Conservation (phyloP, 2,329 filamentous ascomycete genomes). For the Ceratocystiopsis brevicomis region DNA sequence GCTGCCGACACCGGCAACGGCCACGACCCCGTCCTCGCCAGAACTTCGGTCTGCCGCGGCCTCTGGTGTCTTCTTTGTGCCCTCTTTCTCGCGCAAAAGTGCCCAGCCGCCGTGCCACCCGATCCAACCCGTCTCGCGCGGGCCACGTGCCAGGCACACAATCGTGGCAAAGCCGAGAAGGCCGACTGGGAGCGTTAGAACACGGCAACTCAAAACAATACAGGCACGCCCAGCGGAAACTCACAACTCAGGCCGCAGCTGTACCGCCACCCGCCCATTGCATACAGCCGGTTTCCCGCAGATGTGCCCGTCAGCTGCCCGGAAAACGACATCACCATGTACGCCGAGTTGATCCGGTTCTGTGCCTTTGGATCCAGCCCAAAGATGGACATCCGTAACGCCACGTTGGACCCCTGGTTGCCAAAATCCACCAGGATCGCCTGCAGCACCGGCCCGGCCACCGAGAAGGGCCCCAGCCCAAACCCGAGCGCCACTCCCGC, state of each 20-base stretch:
- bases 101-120: slow-evolving; percentile 25
- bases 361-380: slow-evolving; percentile 48
- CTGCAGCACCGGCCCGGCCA: slow-evolving; percentile 56
- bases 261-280: slow-evolving; percentile 29
- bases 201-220: neutral
- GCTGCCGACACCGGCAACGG: no score
- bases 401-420: slow-evolving; percentile 53
- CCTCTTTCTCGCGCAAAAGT: slow-evolving; percentile 11
- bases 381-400: slow-evolving; percentile 54
- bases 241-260: slow-evolving; percentile 24
- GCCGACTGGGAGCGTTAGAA: slow-evolving; percentile 13
- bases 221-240: slow-evolving; percentile 1
- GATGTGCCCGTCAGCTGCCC: slow-evolving; percentile 56
- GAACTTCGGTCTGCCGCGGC: no score
- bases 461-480: slow-evolving; percentile 42
- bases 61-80: no score
- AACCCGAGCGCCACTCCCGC: slow-evolving; percentile 48
- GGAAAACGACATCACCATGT: slow-evolving; percentile 58
- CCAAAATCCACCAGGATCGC: slow-evolving; percentile 54
- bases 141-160: slow-evolving; percentile 19
- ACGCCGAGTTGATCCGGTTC: slow-evolving; percentile 64
- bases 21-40: neutral
- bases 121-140: slow-evolving; percentile 22
- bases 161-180: slow-evolving; percentile 20
- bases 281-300: slow-evolving; percentile 34